A percentile compares a stretch with the other conserved stretches of the same genome.
phyloP scores from a whole-genome alignment of 305 asterid species.

The Ajuga reptans region DNA sequence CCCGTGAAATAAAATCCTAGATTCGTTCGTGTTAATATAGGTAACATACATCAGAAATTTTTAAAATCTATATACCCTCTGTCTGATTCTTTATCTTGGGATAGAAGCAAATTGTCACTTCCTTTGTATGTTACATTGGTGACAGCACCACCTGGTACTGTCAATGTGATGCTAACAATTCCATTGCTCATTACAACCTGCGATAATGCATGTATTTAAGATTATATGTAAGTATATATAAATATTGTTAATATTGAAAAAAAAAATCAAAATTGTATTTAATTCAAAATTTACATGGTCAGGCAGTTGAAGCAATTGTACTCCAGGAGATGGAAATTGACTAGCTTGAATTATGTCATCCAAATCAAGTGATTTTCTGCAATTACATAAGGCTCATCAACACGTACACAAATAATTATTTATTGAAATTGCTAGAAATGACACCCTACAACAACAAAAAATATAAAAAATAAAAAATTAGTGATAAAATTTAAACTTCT shows the following conservation, averaged over 20 bases:
- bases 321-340: not conserved
- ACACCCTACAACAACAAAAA: no score
- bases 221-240: not conserved
- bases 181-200: slow-evolving; percentile 45
- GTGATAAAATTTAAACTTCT: no score
- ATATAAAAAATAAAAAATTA: no score
- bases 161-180: slow-evolving; percentile 33
- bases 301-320: slow-evolving; percentile 10
- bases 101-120: slow-evolving; percentile 39
- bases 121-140: slow-evolving; percentile 38
- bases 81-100: slow-evolving; percentile 19
- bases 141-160: slow-evolving; percentile 41
- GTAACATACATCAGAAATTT: no score
- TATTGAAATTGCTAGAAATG: no score
- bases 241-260: not conserved
- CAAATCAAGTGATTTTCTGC: slow-evolving; percentile 4
- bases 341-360: not conserved
- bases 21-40: no score
- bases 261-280: not conserved
- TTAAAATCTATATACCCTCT: slow-evolving; percentile 35
- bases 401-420: not conserved
- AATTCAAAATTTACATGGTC: slow-evolving; percentile 14
- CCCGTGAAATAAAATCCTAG: no score
- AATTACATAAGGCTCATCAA: not conserved
- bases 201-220: not conserved